Base-by-base conservation (phyloP, 805 yeast species). In the Priceomyces medius region DNA sequence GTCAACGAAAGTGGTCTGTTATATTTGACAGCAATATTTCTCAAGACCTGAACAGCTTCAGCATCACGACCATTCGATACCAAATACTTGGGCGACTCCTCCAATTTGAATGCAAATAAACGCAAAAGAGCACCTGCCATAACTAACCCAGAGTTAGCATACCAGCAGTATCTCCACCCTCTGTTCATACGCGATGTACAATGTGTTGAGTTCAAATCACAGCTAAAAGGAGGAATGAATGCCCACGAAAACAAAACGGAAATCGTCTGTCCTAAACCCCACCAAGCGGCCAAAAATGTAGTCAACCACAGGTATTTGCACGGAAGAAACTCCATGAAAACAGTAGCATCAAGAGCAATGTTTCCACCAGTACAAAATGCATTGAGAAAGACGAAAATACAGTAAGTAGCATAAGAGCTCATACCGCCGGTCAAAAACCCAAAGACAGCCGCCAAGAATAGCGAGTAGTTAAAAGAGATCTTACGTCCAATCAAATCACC, bases 181-280 rank as follows among this genome's bases (percentile, higher is more conserved):
- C 73, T 69, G 56, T 80, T 80, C 26, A 63, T 55, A 10, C 51
- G 43, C 7, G 75, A 64, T 21, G 66, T 64, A 54, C 85, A 80
- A 31, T 62, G 34, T n/a, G 54, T 68, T 7, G 61, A 51, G 43
- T 31, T 35, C 20, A 37, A 37, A 26, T 37, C 44, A 43, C 83
- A 77, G 6, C 76, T 68, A 45, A 68, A 61, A 38, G 73, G 67
- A 8, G 80, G 74, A 39, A 80, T 57, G 41, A 75, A 75, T 0
- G 78, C 81, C 75, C 80, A 80, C 1, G 81, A 77, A 24, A 77
- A 53, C 14, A 76, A 57, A 17, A 66, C 66, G 10, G 79, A 73
- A 40, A 78, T 59, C 3, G 78, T 71, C 54, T 80, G 83, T 26
- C 84, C 84, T 29, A 80, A 60, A 32, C 81, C 81, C 85, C 85